phyloP scores from a whole-genome alignment of 371 early-diverging fungal species.

The Mucor circinelloides region DNA sequence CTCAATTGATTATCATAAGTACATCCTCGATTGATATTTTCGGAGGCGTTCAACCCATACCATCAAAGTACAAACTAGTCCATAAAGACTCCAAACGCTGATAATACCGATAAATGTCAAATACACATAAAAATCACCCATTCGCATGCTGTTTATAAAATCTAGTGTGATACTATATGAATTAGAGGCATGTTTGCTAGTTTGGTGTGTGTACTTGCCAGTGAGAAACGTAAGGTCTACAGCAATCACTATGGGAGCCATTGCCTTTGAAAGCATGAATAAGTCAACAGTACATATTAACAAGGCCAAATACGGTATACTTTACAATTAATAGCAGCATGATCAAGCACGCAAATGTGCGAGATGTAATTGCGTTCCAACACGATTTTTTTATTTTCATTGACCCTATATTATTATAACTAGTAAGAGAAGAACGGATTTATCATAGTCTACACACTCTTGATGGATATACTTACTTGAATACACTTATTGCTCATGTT shows the following conservation, averaged over 20 bases:
- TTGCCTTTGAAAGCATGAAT: not conserved
- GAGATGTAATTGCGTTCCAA: not conserved
- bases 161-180: not conserved
- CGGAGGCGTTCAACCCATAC: not conserved
- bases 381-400: not conserved
- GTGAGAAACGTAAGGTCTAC: constrained; percentile 17
- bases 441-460: not conserved
- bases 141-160: constrained; percentile 12
- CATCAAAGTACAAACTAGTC: constrained; percentile 5
- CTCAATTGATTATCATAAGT: not conserved
- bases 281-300: not conserved
- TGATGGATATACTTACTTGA: not conserved
- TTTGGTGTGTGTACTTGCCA: not conserved
- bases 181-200: not conserved
- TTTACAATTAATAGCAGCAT: not conserved
- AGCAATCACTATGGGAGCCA: constrained; percentile 17
- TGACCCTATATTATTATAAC: not conserved
- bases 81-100: constrained; percentile 26
- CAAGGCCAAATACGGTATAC: not conserved
- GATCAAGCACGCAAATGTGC: not conserved
- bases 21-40: not conserved
- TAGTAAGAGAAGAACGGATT: not conserved
- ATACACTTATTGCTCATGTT: not conserved
- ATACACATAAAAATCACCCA: constrained; percentile 26
- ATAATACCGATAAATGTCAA: constrained; percentile 22